Conservation (phyloP, 2,329 filamentous ascomycete species). For the Calonectria hawksworthii region DNA sequence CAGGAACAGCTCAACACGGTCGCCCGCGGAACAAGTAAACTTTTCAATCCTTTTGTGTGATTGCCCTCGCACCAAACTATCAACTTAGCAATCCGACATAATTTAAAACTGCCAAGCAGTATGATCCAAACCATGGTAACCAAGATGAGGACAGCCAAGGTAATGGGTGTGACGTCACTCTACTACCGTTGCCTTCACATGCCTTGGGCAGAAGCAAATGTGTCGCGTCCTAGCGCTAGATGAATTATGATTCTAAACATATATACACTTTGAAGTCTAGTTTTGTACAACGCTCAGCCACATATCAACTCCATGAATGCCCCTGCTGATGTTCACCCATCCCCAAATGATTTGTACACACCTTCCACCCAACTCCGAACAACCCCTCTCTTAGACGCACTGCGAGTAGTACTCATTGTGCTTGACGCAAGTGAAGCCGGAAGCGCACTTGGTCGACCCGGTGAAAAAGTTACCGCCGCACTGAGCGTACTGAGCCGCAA, state of each 20-base stretch:
- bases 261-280: background rate
- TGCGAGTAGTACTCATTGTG: slow-evolving; percentile 45
- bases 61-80: no score
- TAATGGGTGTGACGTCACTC: background rate
- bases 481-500: slow-evolving; percentile 25
- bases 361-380: background rate
- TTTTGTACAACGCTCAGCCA: background rate
- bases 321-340: background rate
- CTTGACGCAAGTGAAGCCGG: slow-evolving; percentile 35
- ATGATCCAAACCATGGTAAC: background rate
- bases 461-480: slow-evolving; percentile 37
- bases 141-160: background rate
- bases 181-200: background rate
- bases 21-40: no score
- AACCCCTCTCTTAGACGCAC: slow-evolving; percentile 29
- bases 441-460: slow-evolving; percentile 33
- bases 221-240: background rate
- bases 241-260: background rate
- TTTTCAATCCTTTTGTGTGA: no score
- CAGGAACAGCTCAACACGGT: no score
- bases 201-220: background rate
- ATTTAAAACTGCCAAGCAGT: background rate
- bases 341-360: background rate
- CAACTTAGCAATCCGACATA: no score
- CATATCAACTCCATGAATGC: background rate